Evolutionary conservation across 768 basidiomycete species (phyloP), one percentile per base, ranked within the genome.

Genomic region (Candolleomyces eurysporus): DNA sequence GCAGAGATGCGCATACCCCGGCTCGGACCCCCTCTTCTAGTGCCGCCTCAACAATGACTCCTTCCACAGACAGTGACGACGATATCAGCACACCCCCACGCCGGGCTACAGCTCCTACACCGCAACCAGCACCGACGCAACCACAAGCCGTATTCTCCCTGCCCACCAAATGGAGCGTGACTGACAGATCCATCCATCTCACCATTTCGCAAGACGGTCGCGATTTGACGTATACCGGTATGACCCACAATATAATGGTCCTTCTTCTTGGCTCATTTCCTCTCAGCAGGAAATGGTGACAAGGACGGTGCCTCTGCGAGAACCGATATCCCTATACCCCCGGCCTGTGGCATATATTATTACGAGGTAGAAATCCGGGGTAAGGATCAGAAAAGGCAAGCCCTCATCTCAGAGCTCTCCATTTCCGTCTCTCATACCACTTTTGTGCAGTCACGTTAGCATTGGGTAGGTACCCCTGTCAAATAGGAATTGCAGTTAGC

Each of bases 311-410:
- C 92, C 11, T 82, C 94, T 46, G 90, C 91, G 4, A 84, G 94
- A 55, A 87, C 96, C 0, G 84, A 83, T 48, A 77, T 85, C 64
- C 84, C 89, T 0, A 89, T 96, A 52, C 96, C 96, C 2, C 80
- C 88, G 0, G 87, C 89, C 11, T 91, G 91, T 66, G 97, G 96
- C 22, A 87, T 98, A 58, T 96, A 93, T 70, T 99, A 98, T 73
- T 99, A 89, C 70, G 96, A 99, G 77, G 86, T 94, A 5, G 86
- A 91, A 67, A 85, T 98, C 50, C 71, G 90, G 6, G 86, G 90
- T 70, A 91, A 91, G 68, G 90, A 91, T 11, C 79, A 83, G 48
- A 91, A 90, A 72, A 94, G 92, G 94, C 89, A 66, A 70, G 85
- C 13, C 40, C 14, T 50, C 43, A 51, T 26, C 60, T 57, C 14